These are phyloP conservation scores for Amphirosellinia nigrospora DNA, from an alignment of 495 filamentous ascomycete genomes.

Conservation along the genomic window DNA sequence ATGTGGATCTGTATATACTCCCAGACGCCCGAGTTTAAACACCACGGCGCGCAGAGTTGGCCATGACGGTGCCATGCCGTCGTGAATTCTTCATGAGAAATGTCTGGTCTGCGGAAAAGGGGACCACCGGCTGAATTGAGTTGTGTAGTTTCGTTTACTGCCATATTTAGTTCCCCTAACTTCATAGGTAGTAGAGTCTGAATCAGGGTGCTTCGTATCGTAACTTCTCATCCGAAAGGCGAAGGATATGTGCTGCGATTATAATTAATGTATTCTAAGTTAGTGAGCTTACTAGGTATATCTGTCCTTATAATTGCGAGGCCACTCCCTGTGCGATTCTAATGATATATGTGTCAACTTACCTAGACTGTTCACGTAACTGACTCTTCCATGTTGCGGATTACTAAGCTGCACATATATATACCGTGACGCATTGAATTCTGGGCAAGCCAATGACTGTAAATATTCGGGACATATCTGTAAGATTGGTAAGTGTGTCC, in stretches of 20 bases:
- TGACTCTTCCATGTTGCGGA: not conserved
- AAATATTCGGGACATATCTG: not conserved
- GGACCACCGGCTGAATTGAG: constrained; percentile 11
- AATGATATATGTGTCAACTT: constrained; percentile 1
- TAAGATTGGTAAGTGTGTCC: not conserved
- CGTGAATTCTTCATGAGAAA: constrained; percentile 21
- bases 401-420: not conserved
- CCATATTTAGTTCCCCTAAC: not conserved
- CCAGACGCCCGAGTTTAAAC: not conserved
- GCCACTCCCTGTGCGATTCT: not conserved
- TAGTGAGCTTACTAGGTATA: not conserved
- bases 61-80: constrained; percentile 24
- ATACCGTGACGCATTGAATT: not conserved
- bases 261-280: not conserved
- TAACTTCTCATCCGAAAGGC: not conserved
- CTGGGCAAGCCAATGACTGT: not conserved
- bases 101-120: constrained; percentile 24
- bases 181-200: not conserved
- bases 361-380: not conserved
- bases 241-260: not conserved
- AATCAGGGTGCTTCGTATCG: not conserved
- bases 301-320: not conserved
- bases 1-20: constrained; percentile 27
- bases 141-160: not conserved
- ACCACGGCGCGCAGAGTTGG: constrained; percentile 15